These are phyloP conservation scores for Ilex aquifolium DNA, from an alignment of 257 asterid genomes.

Conservation along the genomic window DNA sequence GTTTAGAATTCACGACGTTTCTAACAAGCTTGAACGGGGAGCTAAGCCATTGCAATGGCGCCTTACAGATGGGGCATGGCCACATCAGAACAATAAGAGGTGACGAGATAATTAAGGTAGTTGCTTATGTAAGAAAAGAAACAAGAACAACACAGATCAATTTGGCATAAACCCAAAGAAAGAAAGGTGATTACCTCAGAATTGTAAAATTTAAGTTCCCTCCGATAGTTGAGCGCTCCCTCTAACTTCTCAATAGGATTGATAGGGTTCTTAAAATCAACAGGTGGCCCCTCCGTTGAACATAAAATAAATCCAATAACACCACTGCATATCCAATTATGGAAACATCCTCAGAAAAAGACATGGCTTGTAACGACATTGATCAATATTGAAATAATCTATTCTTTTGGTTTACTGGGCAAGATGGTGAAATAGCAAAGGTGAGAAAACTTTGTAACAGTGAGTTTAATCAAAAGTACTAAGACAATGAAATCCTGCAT, in stretches of 20 bases:
- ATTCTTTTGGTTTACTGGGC: too few species aligned
- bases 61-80: too few species aligned
- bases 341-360: slow-evolving; percentile 8
- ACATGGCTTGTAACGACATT: background rate
- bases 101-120: too few species aligned
- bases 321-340: slow-evolving; percentile 52
- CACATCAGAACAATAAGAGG: too few species aligned
- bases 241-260: slow-evolving; percentile 89
- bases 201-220: slow-evolving; percentile 76
- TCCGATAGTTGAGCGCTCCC: slow-evolving; percentile 55
- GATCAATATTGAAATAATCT: too few species aligned
- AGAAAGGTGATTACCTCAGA: slow-evolving; percentile 58
- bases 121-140: background rate
- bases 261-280: slow-evolving; percentile 76
- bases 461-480: too few species aligned
- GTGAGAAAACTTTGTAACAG: too few species aligned
- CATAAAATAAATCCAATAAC: slow-evolving; percentile 78
- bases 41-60: too few species aligned
- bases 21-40: too few species aligned
- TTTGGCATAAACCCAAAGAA: background rate
- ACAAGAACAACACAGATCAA: background rate
- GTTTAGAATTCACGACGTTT: too few species aligned
- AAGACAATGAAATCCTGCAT: too few species aligned
- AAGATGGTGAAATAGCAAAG: too few species aligned
- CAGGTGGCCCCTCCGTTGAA: slow-evolving; percentile 79